Percentiles rank a stretch among this genome's conserved stretches.
phyloP scores from a whole-genome alignment of 805 yeast genomes.

The Kluyveromyces wickerhamii region DNA sequence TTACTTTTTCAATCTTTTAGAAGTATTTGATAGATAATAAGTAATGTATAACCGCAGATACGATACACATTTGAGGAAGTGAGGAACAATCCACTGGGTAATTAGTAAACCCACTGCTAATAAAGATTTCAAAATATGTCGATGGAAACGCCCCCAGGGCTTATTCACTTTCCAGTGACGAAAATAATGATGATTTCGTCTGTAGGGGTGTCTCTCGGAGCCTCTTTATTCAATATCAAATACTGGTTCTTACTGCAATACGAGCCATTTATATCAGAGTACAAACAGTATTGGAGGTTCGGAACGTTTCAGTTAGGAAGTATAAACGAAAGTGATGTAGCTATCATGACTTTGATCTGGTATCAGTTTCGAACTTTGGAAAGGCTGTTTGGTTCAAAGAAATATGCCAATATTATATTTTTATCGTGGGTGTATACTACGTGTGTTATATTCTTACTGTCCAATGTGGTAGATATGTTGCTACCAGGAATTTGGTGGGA shows the following conservation, averaged over 20 bases:
- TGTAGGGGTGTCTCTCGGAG: constrained; percentile 20
- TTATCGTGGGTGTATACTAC: constrained; percentile 38
- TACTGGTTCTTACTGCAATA: constrained; percentile 22
- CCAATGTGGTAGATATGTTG: constrained; percentile 28
- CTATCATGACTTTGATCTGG: constrained; percentile 38
- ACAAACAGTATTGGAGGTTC: constrained; percentile 52
- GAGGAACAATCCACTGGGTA: too few species aligned
- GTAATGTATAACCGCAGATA: too few species aligned
- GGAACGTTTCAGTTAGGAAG: constrained; percentile 43
- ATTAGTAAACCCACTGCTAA: too few species aligned
- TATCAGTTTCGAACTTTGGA: constrained; percentile 49
- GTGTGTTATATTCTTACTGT: constrained; percentile 27
- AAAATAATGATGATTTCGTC: constrained; percentile 22
- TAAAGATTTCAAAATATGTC: too few species aligned
- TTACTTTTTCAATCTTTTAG: too few species aligned
- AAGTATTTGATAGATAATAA: too few species aligned
- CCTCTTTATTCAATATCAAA: constrained; percentile 22
- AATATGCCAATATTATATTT: constrained; percentile 40
- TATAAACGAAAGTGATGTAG: constrained; percentile 51
- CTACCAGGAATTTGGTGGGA: constrained; percentile 35
- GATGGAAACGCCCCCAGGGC: constrained; percentile 19
- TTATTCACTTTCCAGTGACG: constrained; percentile 22
- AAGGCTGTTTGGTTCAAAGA: constrained; percentile 48
- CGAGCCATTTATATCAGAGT: constrained; percentile 45
- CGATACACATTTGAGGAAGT: too few species aligned